These are phyloP conservation scores for Quercus tomentella DNA, from an alignment of 331 rosid species.

Conservation along the genomic window DNA sequence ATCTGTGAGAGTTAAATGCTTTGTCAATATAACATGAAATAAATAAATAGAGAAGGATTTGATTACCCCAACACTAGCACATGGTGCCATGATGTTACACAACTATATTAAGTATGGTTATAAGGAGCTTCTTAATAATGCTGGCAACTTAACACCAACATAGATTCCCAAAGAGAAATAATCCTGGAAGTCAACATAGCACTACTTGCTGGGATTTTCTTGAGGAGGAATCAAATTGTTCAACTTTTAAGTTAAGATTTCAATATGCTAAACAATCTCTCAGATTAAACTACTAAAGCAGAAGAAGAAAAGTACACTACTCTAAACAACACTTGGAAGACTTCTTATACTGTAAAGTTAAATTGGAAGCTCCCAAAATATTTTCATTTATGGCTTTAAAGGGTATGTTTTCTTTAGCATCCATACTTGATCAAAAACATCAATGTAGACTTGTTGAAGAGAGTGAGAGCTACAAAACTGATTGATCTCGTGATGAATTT, in stretches of 20 bases:
- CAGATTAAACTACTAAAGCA: neutral
- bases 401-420: neutral
- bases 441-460: conserved; percentile 91
- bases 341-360: neutral
- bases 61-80: too few relatives aligned
- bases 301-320: neutral
- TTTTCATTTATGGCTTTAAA: neutral
- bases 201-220: too few relatives aligned
- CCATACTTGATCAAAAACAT: conserved; percentile 85
- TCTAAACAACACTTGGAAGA: too few relatives aligned
- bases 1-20: too few relatives aligned
- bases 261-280: too few relatives aligned
- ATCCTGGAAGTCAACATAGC: too few relatives aligned
- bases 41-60: too few relatives aligned
- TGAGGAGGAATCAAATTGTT: too few relatives aligned
- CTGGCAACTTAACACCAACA: neutral
- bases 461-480: conserved; percentile 89
- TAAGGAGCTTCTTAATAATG: neutral
- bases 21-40: too few relatives aligned
- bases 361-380: neutral
- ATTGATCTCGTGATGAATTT: conserved; percentile 96
- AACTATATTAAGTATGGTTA: neutral
- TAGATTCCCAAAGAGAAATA: too few relatives aligned
- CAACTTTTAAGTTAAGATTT: too few relatives aligned
- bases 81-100: too few relatives aligned